Evolutionary conservation across 805 yeast genomes (phyloP).

Genomic region (Saturnispora sanitii): DNA sequence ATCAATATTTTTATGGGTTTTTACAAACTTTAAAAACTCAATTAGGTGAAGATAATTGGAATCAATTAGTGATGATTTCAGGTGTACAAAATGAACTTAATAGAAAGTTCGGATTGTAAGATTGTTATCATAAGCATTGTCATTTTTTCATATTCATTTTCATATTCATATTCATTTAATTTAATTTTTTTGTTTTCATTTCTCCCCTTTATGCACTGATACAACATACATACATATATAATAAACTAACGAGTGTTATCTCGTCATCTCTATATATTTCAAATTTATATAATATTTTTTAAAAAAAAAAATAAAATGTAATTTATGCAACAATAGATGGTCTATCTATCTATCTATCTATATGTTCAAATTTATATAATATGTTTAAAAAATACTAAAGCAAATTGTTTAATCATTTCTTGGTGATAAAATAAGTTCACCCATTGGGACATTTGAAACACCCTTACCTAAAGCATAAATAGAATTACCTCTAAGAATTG

Average conservation of each 20-base stretch:
- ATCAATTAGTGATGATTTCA: slow-evolving; percentile 1
- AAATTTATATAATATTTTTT: neutral
- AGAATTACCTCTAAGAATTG: slow-evolving; percentile 66
- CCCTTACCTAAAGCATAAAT: slow-evolving; percentile 53
- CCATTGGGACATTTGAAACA: slow-evolving; percentile 46
- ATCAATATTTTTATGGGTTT: slow-evolving; percentile 35
- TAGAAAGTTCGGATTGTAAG: slow-evolving; percentile 23
- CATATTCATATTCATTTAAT: too few species aligned
- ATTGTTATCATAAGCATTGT: too few species aligned
- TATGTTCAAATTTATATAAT: neutral
- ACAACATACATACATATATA: too few species aligned
- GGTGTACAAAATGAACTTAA: slow-evolving; percentile 17
- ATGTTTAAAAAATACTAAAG: too few species aligned
- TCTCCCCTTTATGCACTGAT: too few species aligned
- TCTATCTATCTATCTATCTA: neutral
- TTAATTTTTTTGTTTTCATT: too few species aligned
- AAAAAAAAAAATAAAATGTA: too few species aligned
- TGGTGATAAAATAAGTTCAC: slow-evolving; percentile 51
- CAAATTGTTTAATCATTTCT: slow-evolving; percentile 25
- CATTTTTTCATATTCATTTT: too few species aligned
- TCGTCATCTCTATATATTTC: neutral
- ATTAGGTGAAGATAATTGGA: slow-evolving; percentile 31
- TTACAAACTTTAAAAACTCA: slow-evolving; percentile 36
- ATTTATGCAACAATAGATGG: neutral
- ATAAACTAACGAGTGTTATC: too few species aligned